Base-by-base conservation (phyloP, 164 flowering plant species). In the Amborella trichopoda region DNA sequence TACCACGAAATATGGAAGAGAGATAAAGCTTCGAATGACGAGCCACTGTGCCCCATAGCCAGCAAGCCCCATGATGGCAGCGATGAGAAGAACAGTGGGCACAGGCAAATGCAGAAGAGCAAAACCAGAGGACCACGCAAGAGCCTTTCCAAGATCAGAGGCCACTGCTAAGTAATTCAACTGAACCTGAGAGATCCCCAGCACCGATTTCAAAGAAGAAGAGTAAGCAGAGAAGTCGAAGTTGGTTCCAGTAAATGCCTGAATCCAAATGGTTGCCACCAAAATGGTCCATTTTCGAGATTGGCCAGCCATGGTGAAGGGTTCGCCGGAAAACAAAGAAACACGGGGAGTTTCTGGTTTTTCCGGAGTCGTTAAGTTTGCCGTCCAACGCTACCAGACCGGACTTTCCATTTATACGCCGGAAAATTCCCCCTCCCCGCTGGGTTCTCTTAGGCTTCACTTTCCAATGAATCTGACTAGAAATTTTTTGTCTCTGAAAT, bases 111-210 rank as follows among this genome's bases (percentile, higher is more conserved):
- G 64, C 68, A 75, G 53, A 19, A 91, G 28, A 10, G 94, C 91
- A n/a, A 86, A 48, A 4, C 98, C 98, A 0, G 94, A 86, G 0
- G 88, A 91, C 99, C 99, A 91, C 0, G 94, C 99, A 14, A 91
- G 62, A 0, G 73, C 76, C 62, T 91, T 91, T 1, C 95, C 99
- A 11, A 91, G 63, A 44, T 91, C 99, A 5, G 96, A 86, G 1
- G 99, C 99, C 18, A 72, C 74, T 13, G 99, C 94, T 10, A 91
- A 58, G 49, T 91, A 91, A 54, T 83, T 91, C 8, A 91, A 58
- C 64, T 81, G 83, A 3, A 83, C 82, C 69, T 91, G 98, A 0
- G 96, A 76, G 1, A 91, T 54, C 14, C 81, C 86, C 2, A 91
- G 39, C 4, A 78, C 83, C 27, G 85, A 65, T 60, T 91, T 87